A percentile compares a stretch with the other conserved stretches of the same genome.
Conservation (phyloP, 2,329 filamentous ascomycete species). For the Arthrobotrys sinensis region DNA sequence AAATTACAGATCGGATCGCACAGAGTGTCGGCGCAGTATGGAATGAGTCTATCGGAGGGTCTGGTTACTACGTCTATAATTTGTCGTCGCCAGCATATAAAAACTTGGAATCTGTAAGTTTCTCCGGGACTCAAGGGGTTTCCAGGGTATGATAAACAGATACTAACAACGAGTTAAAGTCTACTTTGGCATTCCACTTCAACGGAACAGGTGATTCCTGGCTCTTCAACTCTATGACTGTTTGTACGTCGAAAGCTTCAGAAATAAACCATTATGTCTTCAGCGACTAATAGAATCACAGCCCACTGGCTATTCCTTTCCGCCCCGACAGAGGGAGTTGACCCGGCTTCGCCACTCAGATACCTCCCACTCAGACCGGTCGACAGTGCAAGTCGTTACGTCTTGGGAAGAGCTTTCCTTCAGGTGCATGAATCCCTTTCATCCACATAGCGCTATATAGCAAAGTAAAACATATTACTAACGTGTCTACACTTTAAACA, state of each 20-base stretch:
- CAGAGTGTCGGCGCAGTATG: constrained; percentile 56
- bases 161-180: constrained; percentile 11
- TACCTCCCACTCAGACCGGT: constrained; percentile 53
- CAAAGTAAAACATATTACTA: neutral
- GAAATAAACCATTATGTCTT: neutral
- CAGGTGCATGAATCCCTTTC: constrained; percentile 27
- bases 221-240: constrained; percentile 53
- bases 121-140: too few species aligned
- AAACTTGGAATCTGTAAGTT: constrained; percentile 41
- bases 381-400: constrained; percentile 39
- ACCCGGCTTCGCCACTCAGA: constrained; percentile 15
- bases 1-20: constrained; percentile 45
- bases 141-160: neutral
- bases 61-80: constrained; percentile 54
- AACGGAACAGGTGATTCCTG: constrained; percentile 40
- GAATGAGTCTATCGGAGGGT: constrained; percentile 44
- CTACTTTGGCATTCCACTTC: constrained; percentile 52
- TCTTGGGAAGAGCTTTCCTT: constrained; percentile 51
- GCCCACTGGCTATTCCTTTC: constrained; percentile 41
- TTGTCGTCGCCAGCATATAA: constrained; percentile 36
- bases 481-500: neutral
- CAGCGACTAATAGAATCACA: constrained; percentile 5
- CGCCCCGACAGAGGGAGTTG: constrained; percentile 39
- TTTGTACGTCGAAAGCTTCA: constrained; percentile 29
- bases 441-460: neutral